Conservation (phyloP, 768 basidiomycete species). For the Boletus vermiculosoides region DNA sequence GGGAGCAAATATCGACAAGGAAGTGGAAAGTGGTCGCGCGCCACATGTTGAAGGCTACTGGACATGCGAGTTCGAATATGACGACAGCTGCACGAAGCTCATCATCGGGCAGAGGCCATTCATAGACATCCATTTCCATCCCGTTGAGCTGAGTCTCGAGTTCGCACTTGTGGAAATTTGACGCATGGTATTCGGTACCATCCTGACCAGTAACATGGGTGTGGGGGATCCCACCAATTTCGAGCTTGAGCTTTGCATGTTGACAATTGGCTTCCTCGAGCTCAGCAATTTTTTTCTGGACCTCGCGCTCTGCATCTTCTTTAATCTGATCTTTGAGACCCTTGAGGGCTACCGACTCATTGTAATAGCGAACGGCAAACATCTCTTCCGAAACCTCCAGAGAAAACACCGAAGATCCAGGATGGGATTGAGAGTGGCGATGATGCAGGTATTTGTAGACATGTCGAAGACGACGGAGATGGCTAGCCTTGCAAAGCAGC, state of each 20-base stretch:
- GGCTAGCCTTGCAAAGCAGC: conserved; percentile 28
- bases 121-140: conserved; percentile 36
- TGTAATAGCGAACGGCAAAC: conserved; percentile 40
- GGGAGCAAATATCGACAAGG: conserved; percentile 35
- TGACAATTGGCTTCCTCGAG: conserved; percentile 18
- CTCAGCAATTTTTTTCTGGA: conserved; percentile 22
- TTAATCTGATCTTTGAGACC: conserved; percentile 33
- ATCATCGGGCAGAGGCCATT: conserved; percentile 45
- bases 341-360: conserved; percentile 21
- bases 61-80: conserved; percentile 44
- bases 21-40: conserved; percentile 23
- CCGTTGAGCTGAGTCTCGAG: conserved; percentile 8
- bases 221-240: background rate
- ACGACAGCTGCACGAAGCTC: conserved; percentile 20
- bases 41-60: conserved; percentile 40
- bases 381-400: conserved; percentile 7
- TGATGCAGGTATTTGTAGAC: conserved; percentile 33
- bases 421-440: conserved; percentile 25
- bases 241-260: background rate
- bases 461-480: conserved; percentile 27
- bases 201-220: no score
- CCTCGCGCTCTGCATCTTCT: conserved; percentile 17
- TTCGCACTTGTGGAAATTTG: conserved; percentile 22
- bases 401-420: conserved; percentile 36
- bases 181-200: background rate